phyloP scores from a whole-genome alignment of 208 protist species.

The Borovskyia barvae region DNA sequence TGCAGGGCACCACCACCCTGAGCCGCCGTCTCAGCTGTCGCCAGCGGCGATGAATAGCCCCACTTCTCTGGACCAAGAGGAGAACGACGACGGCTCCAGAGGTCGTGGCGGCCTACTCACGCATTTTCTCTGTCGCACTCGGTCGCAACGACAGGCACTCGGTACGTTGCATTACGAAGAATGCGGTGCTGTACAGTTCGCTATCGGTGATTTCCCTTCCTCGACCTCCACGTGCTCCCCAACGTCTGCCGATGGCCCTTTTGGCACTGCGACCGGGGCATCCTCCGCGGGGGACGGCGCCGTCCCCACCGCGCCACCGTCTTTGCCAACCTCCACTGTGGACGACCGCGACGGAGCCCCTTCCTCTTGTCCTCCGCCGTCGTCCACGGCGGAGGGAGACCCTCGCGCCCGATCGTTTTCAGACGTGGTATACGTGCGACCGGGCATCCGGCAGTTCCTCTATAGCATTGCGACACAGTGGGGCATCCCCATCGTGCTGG shows the following conservation, averaged over 20 bases:
- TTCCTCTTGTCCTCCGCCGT: no score
- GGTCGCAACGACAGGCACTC: slow-evolving; percentile 9
- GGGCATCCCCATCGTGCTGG: slow-evolving; percentile 71
- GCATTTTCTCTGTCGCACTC: slow-evolving; percentile 22
- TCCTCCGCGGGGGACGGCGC: no score
- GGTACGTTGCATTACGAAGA: slow-evolving; percentile 42
- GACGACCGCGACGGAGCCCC: no score
- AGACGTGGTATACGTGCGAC: slow-evolving; percentile 72
- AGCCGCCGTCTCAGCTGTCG: no score
- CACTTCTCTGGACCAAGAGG: no score
- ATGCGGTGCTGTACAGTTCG: slow-evolving; percentile 33
- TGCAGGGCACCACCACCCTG: no score
- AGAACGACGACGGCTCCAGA: neutral
- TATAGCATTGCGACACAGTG: slow-evolving; percentile 52
- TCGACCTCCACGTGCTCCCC: no score
- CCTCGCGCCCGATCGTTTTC: slow-evolving; percentile 7
- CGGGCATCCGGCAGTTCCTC: slow-evolving; percentile 51
- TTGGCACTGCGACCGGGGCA: no score
- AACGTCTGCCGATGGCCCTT: no score
- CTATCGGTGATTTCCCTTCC: neutral
- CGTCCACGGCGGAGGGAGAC: neutral
- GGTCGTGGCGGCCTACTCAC: slow-evolving; percentile 12
- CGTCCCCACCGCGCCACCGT: no score
- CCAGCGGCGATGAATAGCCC: no score
- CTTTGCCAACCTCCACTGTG: no score